A percentile compares a stretch with the other conserved stretches of the same genome.
These are phyloP conservation scores for Phaeosphaeria sp. DNA, from an alignment of 2,329 filamentous ascomycete genomes.

Conservation along the genomic window DNA sequence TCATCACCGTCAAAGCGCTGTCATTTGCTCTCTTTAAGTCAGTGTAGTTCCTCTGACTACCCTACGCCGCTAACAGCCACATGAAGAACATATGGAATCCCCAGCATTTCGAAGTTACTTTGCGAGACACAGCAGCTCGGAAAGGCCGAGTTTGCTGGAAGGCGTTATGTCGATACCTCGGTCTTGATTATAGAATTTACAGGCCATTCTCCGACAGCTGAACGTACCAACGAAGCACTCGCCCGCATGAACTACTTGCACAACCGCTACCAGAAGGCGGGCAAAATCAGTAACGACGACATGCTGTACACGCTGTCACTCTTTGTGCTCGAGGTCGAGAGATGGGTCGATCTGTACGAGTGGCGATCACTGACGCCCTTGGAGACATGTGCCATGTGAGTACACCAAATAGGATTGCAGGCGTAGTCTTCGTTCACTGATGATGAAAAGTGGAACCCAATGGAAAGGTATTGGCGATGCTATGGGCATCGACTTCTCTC, in stretches of 20 bases:
- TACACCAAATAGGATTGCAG: background rate
- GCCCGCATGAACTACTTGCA: conserved; percentile 72
- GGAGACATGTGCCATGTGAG: conserved; percentile 68
- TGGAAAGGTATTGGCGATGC: conserved; percentile 76
- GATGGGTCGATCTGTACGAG: conserved; percentile 71
- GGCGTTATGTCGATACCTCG: conserved; percentile 42
- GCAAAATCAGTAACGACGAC: conserved; percentile 67
- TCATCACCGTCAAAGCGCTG: conserved; percentile 57
- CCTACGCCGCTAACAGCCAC: background rate
- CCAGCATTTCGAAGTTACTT: conserved; percentile 44
- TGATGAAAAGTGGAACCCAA: conserved; percentile 58
- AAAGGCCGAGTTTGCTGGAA: conserved; percentile 24
- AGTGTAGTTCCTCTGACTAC: background rate
- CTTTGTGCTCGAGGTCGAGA: conserved; percentile 70
- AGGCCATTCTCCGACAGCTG: conserved; percentile 31
- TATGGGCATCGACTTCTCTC: conserved; percentile 66
- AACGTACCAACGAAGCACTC: conserved; percentile 55
- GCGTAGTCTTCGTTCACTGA: conserved; percentile 2
- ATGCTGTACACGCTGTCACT: conserved; percentile 71
- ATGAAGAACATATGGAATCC: conserved; percentile 46
- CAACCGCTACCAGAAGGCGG: conserved; percentile 61
- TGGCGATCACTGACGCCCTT: conserved; percentile 73
- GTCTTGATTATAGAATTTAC: conserved; percentile 44
- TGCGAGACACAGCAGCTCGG: conserved; percentile 43
- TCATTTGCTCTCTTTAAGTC: conserved; percentile 66